Base-by-base conservation (phyloP, 768 basidiomycete species). In the Rhodotorula paludigena region DNA sequence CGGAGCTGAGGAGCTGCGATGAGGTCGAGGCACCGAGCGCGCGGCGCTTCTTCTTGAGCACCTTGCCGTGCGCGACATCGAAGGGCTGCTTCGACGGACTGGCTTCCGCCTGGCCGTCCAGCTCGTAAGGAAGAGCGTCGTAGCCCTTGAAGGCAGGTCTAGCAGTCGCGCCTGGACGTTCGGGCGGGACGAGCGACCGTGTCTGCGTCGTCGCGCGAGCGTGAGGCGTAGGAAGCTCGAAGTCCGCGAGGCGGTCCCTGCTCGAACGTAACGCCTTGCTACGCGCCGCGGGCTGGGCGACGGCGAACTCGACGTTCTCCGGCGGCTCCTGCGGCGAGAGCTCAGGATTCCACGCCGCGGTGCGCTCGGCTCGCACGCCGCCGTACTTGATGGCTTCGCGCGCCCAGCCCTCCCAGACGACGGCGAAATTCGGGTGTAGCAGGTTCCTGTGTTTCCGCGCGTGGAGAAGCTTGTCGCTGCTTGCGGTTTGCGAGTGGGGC, bases 401-500 rank as follows among this genome's bases (percentile, higher is more conserved):
- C 41, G 61, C 57, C 69, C 69, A 71, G 16, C 69, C 69, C 39
- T 71, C 69, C 69, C 69, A 71, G 21, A 71, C 57, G 45, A 60
- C 53, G 20, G 15, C 23, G 41, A 71, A n/a, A 3, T 39, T 21
- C 2, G 62, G 53, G 33, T 60, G 42, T 4, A 68, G 33, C 11
- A 11, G 23, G 9, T 33, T 2, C 10, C 25, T 36, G 59, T 45
- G 35, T 10, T 32, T 30, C 16, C 32, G 56, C 9, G 53, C 69
- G 36, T 66, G 57, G 15, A 41, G n/a, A 42, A 71, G 60, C 53
- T 71, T 71, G n/a, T 60, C 45, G 39, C 32, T 36, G 2, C 57
- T 18, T 5, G 38, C 45, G 1, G 64, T 66, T 8, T 51, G 60
- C 16, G 69, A 66, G 33, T 57, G 64, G 9, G 64, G 69, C 7